Evolutionary conservation across 352 stramenopile genomes (phyloP), one percentile per base, ranked within the genome.

Genomic region (Peronosclerospora sorghi): DNA sequence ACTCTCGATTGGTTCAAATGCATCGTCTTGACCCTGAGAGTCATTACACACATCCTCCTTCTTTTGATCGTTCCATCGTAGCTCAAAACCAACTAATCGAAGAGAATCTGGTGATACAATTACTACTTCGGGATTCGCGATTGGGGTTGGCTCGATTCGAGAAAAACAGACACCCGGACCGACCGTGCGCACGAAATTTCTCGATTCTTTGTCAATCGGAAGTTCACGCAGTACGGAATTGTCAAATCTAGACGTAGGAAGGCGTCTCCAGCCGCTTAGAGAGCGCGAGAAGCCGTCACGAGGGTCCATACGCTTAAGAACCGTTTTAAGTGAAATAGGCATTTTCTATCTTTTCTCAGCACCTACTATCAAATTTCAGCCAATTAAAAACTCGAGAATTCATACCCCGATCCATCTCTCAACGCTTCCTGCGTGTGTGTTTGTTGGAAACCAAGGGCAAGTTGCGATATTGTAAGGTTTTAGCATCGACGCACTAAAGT

Each of bases 221-320:
- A 89, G 55, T 21, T 75, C 68, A 5, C 72, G 69, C 32, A 86
- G 57, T 45, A 80, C 69, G 7, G 61, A 46, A 43, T 83, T 89
- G 54, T 87, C 72, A 38, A 85, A 79, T 27, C 10, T 43, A 7
- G 48, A 43, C 21, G 44, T 37, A 2, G 57, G 61, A 5, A 58
- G 12, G 28, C 55, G 59, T 35, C 63, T 65, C 75, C 75, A 87
- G 34, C 69, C 45, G 37, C 64, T 65, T n/a, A 48, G 19, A 12
- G 40, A 56, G 41, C 53, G 37, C 17, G 45, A 46, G 12, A 64
- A 37, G 18, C 48, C 23, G 12, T 13, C 39, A 5, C 6, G 37
- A 12, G 30, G 20, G 19, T 35, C 20, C 47, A 53, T 59, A 13
- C 45, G 45, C 15, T 26, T 26, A 26, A 26, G 21, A 7, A 26